Conservation (phyloP, 176 grass and related monocot genomes). For the Juncus effusus region DNA sequence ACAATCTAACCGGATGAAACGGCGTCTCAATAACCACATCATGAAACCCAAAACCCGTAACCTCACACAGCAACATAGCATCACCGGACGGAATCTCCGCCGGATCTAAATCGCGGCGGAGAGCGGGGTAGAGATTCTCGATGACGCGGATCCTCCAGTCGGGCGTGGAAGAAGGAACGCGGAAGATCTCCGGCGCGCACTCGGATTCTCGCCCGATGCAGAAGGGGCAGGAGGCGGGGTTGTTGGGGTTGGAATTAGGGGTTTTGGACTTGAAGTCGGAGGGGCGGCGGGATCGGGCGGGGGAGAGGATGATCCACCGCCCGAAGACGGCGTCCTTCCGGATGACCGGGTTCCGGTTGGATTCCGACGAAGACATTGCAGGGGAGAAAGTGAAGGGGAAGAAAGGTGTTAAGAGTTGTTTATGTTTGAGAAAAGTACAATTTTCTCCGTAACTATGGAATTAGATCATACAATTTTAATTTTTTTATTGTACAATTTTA, state of each 20-base stretch:
- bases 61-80: constrained; percentile 10
- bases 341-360: constrained; percentile 53
- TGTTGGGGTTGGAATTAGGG: constrained; percentile 33
- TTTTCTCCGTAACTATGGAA: too few relatives aligned
- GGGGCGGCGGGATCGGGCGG: constrained; percentile 74
- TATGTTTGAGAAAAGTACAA: too few relatives aligned
- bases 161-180: constrained; percentile 26
- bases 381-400: background rate
- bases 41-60: constrained; percentile 82
- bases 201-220: constrained; percentile 80
- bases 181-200: constrained; percentile 94
- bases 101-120: constrained; percentile 59
- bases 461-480: too few relatives aligned
- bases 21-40: constrained; percentile 98
- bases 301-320: constrained; percentile 77
- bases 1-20: constrained; percentile 64
- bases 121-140: constrained; percentile 86
- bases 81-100: background rate
- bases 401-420: too few relatives aligned
- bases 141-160: constrained; percentile 88
- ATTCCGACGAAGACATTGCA: constrained; percentile 18
- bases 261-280: constrained; percentile 79
- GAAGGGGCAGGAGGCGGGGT: constrained; percentile 62
- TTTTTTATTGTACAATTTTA: too few relatives aligned
- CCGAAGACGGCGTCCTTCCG: constrained; percentile 66